Evolutionary conservation across 805 yeast species (phyloP).

Genomic region (Pichia californica): DNA sequence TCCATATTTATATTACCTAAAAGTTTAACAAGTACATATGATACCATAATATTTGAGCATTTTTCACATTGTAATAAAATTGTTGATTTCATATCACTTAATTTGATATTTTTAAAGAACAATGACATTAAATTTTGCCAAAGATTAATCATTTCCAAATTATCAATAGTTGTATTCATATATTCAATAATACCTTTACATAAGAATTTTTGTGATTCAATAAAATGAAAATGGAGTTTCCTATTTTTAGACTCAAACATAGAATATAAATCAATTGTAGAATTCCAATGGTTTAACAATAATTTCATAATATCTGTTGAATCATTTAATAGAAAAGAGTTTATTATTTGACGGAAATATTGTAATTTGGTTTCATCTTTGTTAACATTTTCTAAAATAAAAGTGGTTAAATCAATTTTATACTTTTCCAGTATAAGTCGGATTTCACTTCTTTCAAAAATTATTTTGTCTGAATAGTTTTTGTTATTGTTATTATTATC

Average conservation of each 20-base stretch:
- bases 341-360: background rate
- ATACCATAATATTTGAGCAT: background rate
- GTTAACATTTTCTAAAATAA: background rate
- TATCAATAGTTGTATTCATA: background rate
- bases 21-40: conserved; percentile 6
- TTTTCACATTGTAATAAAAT: conserved; percentile 1
- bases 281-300: conserved; percentile 3
- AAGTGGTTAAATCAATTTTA: background rate
- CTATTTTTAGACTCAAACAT: background rate
- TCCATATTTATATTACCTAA: background rate
- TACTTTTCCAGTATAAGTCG: conserved; percentile 1
- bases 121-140: background rate
- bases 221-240: background rate
- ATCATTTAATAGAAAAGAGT: background rate
- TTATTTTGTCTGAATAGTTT: background rate
- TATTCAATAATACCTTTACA: background rate
- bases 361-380: background rate
- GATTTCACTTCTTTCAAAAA: background rate
- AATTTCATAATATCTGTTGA: background rate
- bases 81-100: background rate
- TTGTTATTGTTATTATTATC: conserved; percentile 10
- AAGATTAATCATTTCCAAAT: background rate
- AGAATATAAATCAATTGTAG: background rate
- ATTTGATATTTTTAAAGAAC: background rate
- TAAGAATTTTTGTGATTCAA: conserved; percentile 1